These are phyloP conservation scores for Periconia macrospinosa DNA, from an alignment of 2,329 filamentous ascomycete species.

Conservation along the genomic window DNA sequence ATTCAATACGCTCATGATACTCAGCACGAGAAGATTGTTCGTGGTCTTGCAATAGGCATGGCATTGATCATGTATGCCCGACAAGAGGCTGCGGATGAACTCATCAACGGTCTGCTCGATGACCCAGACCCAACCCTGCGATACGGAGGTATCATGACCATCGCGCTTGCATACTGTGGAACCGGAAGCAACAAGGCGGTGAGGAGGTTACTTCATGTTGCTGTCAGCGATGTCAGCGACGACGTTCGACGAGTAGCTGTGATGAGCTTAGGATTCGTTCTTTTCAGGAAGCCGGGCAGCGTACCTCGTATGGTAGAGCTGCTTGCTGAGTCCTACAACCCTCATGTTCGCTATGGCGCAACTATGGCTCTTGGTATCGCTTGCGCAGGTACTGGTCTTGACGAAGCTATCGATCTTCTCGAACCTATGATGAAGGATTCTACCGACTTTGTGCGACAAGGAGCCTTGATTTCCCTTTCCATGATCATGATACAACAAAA, in stretches of 20 bases:
- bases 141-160: slow-evolving; percentile 98
- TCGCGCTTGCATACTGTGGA: slow-evolving; percentile 94
- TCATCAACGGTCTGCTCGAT: slow-evolving; percentile 89
- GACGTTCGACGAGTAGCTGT: slow-evolving; percentile 95
- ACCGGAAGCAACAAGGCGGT: slow-evolving; percentile 99
- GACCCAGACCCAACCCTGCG: slow-evolving; percentile 92
- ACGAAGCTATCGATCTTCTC: slow-evolving; percentile 93
- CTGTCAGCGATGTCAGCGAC: slow-evolving; percentile 97
- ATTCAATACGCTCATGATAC: slow-evolving; percentile 97
- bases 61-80: slow-evolving; percentile 97
- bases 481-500: slow-evolving; percentile 99
- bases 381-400: slow-evolving; percentile 91
- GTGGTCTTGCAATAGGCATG: slow-evolving; percentile 94
- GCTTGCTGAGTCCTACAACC: slow-evolving; percentile 97
- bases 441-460: slow-evolving; percentile 96
- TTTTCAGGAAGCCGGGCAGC: slow-evolving; percentile 96
- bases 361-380: slow-evolving; percentile 98
- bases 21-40: slow-evolving; percentile 98
- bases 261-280: slow-evolving; percentile 96
- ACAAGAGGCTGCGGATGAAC: slow-evolving; percentile 90
- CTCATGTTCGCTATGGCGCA: slow-evolving; percentile 94
- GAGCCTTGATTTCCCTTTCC: slow-evolving; percentile 86
- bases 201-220: slow-evolving; percentile 89
- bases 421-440: slow-evolving; percentile 99
- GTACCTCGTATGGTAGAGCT: slow-evolving; percentile 99